Conservation (phyloP, 805 yeast species). For the Hanseniaspora pseudoguilliermondii region DNA sequence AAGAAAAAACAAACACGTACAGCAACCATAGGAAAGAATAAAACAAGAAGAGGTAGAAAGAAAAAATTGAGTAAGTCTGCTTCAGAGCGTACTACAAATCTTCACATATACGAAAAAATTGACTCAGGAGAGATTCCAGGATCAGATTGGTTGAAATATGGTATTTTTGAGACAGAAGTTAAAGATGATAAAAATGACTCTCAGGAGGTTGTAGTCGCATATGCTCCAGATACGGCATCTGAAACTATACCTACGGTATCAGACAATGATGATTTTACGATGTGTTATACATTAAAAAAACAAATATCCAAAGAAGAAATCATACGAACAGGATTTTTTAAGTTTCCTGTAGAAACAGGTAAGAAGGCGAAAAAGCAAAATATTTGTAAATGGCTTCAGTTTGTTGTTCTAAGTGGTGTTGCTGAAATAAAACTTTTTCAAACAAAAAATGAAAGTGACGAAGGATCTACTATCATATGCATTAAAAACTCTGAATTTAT, state of each 20-base stretch:
- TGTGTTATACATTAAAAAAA: constrained; percentile 14
- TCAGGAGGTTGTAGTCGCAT: constrained; percentile 22
- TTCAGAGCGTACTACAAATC: constrained; percentile 21
- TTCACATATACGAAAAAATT: constrained; percentile 19
- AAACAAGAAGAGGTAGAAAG: constrained; percentile 14
- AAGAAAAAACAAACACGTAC: constrained; percentile 11
- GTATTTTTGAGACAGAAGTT: constrained; percentile 23
- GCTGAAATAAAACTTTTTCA: constrained; percentile 55
- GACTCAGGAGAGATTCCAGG: constrained; percentile 18
- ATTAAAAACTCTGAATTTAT: constrained; percentile 67
- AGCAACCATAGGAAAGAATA: constrained; percentile 16
- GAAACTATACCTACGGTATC: constrained; percentile 16
- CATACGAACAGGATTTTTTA: constrained; percentile 59
- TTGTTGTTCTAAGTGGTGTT: constrained; percentile 60
- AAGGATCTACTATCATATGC: constrained; percentile 35
- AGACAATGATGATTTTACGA: background rate
- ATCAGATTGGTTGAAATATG: constrained; percentile 24
- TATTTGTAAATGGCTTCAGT: constrained; percentile 32
- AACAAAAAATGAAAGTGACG: constrained; percentile 17
- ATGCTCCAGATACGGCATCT: constrained; percentile 19
- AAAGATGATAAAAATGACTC: constrained; percentile 17
- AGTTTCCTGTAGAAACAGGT: constrained; percentile 47
- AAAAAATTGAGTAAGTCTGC: constrained; percentile 15
- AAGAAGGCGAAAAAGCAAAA: constrained; percentile 31
- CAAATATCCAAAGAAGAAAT: constrained; percentile 54